Evolutionary conservation across 768 basidiomycete genomes (phyloP), one percentile per base, ranked within the genome.

Genomic region (Dictyophora rubrovolvata): DNA sequence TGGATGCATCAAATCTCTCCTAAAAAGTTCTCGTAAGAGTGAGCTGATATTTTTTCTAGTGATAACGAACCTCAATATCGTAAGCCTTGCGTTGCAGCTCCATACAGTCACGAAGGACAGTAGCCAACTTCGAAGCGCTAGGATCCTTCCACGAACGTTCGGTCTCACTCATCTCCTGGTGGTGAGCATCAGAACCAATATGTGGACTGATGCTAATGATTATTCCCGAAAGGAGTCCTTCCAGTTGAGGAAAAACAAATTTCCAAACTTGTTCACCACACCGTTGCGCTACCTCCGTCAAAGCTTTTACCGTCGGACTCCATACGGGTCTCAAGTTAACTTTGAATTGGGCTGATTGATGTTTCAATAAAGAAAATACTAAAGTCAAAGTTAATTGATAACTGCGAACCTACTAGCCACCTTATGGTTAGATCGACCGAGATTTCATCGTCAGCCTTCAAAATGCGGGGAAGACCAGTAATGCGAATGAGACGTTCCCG

Each of bases 311-410:
- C 4, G 93, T 83, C 17, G 93, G 87, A 3, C 83, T 80, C 88
- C 94, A 99, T 16, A 96, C 67, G 0, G 96, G 96, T 28, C 90
- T 81, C 49, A 98, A 73, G 68, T 93, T 95, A 61, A 97, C 87
- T 73, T 98, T 97, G 55, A 97, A 76, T 68, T 96, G 94, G 6
- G 88, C 90, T 87, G 65, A 18, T 12, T 21, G n/a, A 52, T 51
- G n/a, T 35, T 52, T 18, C 22, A 37, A 37, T 37, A 48, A 12
- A 36, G 17, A 23, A 21, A 36, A 37, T 11, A 37, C 28, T n/a
- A n/a, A n/a, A n/a, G 18, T 55, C 22, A 3, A 60, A 48, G 34
- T 49, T 48, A 17, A 34, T 10, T 9, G 35, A 4, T 54, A 5
- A 72, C 7, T 28, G 28, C 78, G 59, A 53, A 89, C 88, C 85